Evolutionary conservation across 305 asterid genomes (phyloP).

Genomic region (Fraxinus xanthoxyloides): DNA sequence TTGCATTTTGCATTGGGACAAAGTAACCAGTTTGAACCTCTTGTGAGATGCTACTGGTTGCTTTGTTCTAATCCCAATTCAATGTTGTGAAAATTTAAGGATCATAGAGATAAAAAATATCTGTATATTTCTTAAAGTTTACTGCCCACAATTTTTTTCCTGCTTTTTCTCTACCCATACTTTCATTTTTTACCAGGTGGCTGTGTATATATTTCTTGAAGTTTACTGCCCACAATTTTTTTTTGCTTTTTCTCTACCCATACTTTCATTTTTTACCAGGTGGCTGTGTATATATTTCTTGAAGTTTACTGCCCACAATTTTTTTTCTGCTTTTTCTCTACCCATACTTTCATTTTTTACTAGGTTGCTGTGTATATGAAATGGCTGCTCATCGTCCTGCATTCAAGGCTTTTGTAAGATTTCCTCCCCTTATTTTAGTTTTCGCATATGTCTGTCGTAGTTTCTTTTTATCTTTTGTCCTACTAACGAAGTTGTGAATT

Average conservation of each 20-base stretch:
- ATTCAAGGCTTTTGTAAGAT: constrained; percentile 93
- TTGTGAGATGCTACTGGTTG: not conserved
- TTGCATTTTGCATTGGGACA: not conserved
- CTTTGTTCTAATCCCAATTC: not conserved
- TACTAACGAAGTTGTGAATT: not conserved
- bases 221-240: not conserved
- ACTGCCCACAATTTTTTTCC: not conserved
- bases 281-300: constrained; percentile 49
- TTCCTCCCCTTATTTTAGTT: constrained; percentile 12
- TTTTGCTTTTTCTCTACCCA: not conserved
- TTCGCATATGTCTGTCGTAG: not conserved
- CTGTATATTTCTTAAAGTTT: not conserved
- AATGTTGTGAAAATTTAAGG: not conserved
- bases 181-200: constrained; percentile 58
- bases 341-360: constrained; percentile 21
- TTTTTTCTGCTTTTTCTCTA: not conserved
- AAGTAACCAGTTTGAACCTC: not conserved
- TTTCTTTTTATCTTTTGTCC: not conserved
- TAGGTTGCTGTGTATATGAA: constrained; percentile 98
- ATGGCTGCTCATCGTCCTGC: constrained; percentile 99
- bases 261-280: constrained; percentile 46
- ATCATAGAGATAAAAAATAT: not conserved
- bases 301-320: not conserved
- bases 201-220: constrained; percentile 35
- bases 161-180: not conserved